Conservation (phyloP, 2,329 filamentous ascomycete species). For the Hymenotorrendiella dingleyae region DNA sequence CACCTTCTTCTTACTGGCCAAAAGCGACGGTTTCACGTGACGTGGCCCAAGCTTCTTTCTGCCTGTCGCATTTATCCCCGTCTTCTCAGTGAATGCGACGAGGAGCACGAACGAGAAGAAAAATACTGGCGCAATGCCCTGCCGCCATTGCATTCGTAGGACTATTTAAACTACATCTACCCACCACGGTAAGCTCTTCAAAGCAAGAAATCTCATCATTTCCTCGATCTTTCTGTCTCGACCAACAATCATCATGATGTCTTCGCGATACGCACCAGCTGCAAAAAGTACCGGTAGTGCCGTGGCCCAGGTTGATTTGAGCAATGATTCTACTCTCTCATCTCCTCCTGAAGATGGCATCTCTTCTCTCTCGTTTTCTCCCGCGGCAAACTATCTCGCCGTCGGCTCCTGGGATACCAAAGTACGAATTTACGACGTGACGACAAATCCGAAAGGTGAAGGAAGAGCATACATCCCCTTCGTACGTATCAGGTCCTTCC, state of each 20-base stretch:
- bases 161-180: background rate
- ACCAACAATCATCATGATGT: background rate
- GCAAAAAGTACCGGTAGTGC: background rate
- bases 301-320: slow-evolving; percentile 3
- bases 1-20: background rate
- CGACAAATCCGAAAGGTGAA: slow-evolving; percentile 64
- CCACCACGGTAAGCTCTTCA: background rate
- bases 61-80: background rate
- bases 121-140: background rate
- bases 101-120: too few relatives aligned
- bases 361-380: slow-evolving; percentile 76
- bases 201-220: background rate
- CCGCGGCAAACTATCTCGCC: slow-evolving; percentile 72
- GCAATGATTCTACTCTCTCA: slow-evolving; percentile 69
- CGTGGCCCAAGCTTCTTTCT: slow-evolving; percentile 5
- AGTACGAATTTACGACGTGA: slow-evolving; percentile 90
- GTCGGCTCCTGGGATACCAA: slow-evolving; percentile 95
- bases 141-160: background rate
- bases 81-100: too few relatives aligned
- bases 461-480: slow-evolving; percentile 73
- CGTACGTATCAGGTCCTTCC: too few relatives aligned
- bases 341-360: slow-evolving; percentile 82
- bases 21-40: background rate
- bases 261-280: background rate
- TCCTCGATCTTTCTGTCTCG: background rate